Evolutionary conservation across 2,329 filamentous ascomycete species (phyloP), one percentile per base, ranked within the genome.

Genomic region (Fonsecaea multimorphosa): DNA sequence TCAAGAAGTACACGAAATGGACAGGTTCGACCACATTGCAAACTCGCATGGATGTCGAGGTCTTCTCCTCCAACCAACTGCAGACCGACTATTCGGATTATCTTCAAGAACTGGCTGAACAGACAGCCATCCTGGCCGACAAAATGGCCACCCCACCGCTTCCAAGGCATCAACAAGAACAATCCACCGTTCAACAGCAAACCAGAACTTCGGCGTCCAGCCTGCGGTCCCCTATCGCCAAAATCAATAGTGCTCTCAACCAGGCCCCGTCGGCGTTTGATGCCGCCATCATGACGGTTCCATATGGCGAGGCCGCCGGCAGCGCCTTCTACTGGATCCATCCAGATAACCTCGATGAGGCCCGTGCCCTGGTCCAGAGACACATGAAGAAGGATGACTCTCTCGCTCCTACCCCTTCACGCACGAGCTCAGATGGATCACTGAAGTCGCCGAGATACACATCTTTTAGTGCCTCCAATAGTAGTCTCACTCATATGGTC

Each of bases 1-100:
- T 93, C 36, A 95, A 94, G 76, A 96, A 96, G 75, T 94, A 95
- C 78, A 82, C 89, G 84, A 93, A 93, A 84, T 95, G 92, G 92
- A 94, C 91, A 2, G 87, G 88, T 46, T 93, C 91, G 24, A 82
- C 82, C 5, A 83, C 85, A 0, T 80, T 95, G 24, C 85, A 85
- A 66, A 80, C 81, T 53, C 86, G 88, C 27, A 91, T 95, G 77
- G 87, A 85, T 67, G 84, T 88, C 32, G 85, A 88, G 71, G 79
- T 94, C 27, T 81, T 92, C 54, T 68, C 66, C 12, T 70, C 67
- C n/a, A 67, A 67, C 9, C 66, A 71, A 29, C 59, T 72, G 24
- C 53, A 64, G 19, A 65, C 70, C 6, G 70, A 71, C 55, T 68
- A 68, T 32, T 63, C 67, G 11, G 66, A 69, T 32, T 70, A 71